Evolutionary conservation across 495 filamentous ascomycete species (phyloP).

Genomic region (Chaetomium fimeti): DNA sequence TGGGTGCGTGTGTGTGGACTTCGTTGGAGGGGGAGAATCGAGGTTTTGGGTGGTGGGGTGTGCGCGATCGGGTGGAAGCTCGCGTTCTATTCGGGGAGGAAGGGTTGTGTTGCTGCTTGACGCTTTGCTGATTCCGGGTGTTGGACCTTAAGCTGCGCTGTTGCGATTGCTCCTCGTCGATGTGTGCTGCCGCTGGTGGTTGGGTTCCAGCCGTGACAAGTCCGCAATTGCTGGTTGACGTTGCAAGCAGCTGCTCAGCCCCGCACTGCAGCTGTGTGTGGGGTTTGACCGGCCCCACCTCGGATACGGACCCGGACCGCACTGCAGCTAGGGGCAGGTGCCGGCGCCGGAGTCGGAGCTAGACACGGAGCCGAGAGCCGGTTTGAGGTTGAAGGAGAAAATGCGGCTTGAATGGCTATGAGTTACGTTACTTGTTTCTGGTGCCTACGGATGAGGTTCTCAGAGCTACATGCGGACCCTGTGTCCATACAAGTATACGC

Average conservation of each 20-base stretch:
- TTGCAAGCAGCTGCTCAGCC: constrained; percentile 12
- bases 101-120: neutral
- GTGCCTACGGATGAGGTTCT: too few species aligned
- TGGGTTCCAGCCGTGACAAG: neutral
- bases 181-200: neutral
- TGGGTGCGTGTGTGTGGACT: neutral
- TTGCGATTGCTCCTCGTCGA: neutral
- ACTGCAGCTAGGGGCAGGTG: neutral
- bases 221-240: neutral
- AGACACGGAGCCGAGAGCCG: neutral
- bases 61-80: neutral
- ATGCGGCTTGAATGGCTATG: neutral
- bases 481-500: too few species aligned
- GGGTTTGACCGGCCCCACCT: constrained; percentile 8
- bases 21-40: neutral
- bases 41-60: neutral
- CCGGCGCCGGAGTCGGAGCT: neutral
- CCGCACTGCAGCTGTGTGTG: constrained; percentile 15
- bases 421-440: too few species aligned
- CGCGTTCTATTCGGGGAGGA: neutral
- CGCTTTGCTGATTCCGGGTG: neutral
- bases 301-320: neutral
- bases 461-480: too few species aligned
- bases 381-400: neutral
- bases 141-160: neutral